Evolutionary conservation across 2,329 filamentous ascomycete genomes (phyloP), one percentile per base, ranked within the genome.

Genomic region (Botryotinia globosa): DNA sequence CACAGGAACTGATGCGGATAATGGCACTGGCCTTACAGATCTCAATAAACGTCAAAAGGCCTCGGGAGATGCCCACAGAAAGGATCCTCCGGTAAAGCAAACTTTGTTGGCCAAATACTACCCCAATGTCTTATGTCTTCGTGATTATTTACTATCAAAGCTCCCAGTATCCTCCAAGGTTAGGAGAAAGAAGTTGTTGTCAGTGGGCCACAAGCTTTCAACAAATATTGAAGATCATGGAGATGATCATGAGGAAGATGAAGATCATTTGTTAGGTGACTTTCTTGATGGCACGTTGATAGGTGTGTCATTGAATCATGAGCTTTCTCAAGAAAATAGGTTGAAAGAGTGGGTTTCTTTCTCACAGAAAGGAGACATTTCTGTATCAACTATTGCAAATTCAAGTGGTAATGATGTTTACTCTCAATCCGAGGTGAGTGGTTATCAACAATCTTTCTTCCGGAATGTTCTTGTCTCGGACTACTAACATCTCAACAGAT

Each of bases 51-150:
- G 77, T 71, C 78, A 80, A 75, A 76, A 72, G 72, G 61, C 74
- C 12, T 69, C 66, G n/a, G 71, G 64, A 61, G 25, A 68, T 69
- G 44, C 58, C 45, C n/a, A 29, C 20, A 74, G 56, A 12, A 75
- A 75, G 64, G 76, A 76, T 51, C 63, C 75, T 14, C 65, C 79
- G 9, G 78, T 83, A 71, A 81, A 83, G 73, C 90, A 93, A 79
- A 88, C 89, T 71, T 86, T 96, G 48, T 85, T 97, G 72, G 85
- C 85, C 63, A 86, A 87, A 74, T 92, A 91, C 82, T 97, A 94
- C 82, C 82, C 86, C 12, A 82, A 85, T 64, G 86, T 94, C 20
- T 81, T 88, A 72, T 90, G 90, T 0, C 83, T 97, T 73, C 89
- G 93, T 77, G 85, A 91, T 73, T 92, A 93, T 82, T 83, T 94